Conservation (phyloP, 345 rosid genomes). For the Combretum micranthum region DNA sequence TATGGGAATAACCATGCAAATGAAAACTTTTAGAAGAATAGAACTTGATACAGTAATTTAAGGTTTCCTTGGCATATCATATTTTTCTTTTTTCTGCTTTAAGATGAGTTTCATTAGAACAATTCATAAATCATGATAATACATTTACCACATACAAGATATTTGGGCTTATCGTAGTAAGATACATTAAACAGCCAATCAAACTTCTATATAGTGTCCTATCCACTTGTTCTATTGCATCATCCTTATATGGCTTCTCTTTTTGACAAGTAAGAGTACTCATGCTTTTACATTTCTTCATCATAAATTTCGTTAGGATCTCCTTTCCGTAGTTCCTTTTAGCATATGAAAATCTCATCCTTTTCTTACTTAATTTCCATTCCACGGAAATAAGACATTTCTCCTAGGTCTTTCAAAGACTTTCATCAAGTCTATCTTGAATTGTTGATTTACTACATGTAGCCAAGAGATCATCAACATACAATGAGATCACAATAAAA, state of each 20-base stretch:
- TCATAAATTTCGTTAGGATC: neutral
- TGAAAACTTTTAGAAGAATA: neutral
- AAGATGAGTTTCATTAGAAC: neutral
- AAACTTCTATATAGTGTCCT: neutral
- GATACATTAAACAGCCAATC: conserved; percentile 4
- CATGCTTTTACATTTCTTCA: neutral
- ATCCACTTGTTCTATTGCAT: neutral
- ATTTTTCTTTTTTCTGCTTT: neutral
- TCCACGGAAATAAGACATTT: conserved; percentile 2
- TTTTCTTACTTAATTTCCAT: neutral
- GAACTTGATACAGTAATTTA: neutral
- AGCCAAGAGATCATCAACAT: neutral
- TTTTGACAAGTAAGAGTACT: neutral
- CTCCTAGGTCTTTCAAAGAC: neutral
- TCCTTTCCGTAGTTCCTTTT: conserved; percentile 1
- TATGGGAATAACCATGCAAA: neutral
- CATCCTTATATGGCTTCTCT: neutral
- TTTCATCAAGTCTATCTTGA: neutral
- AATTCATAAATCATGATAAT: neutral
- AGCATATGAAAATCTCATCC: conserved; percentile 2
- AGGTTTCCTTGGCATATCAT: neutral
- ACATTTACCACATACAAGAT: neutral
- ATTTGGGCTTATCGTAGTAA: neutral
- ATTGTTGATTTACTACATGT: neutral
- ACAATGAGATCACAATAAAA: neutral